These are phyloP conservation scores for Eutrema salsugineum DNA, from an alignment of 441 rosid genomes.

Conservation along the genomic window DNA sequence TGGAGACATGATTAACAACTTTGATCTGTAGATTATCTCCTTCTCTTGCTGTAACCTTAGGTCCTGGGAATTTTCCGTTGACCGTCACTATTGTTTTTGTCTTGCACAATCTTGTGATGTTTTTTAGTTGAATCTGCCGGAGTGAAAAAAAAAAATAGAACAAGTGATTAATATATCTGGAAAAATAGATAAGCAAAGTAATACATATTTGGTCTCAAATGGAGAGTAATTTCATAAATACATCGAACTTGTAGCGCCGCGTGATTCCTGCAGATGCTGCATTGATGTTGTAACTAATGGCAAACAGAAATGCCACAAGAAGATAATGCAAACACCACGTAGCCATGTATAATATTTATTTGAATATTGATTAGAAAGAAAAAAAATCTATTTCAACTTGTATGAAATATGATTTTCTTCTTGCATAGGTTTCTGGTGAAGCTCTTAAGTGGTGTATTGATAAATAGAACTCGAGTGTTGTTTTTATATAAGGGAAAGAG, in stretches of 20 bases:
- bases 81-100: slow-evolving; percentile 41
- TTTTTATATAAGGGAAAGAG: slow-evolving; percentile 11
- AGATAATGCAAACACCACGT: slow-evolving; percentile 17
- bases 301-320: slow-evolving; percentile 18
- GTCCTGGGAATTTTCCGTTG: slow-evolving; percentile 44
- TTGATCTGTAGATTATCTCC: slow-evolving; percentile 42
- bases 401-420: neutral
- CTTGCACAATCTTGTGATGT: slow-evolving; percentile 42
- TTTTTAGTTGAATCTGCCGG: slow-evolving; percentile 38
- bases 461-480: slow-evolving; percentile 6
- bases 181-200: neutral
- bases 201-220: neutral
- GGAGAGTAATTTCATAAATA: neutral
- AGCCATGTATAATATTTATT: slow-evolving; percentile 14
- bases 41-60: slow-evolving; percentile 41
- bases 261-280: slow-evolving; percentile 36
- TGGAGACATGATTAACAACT: slow-evolving; percentile 40
- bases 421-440: slow-evolving; percentile 4
- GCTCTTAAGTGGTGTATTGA: slow-evolving; percentile 7
- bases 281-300: slow-evolving; percentile 17
- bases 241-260: slow-evolving; percentile 44
- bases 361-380: neutral
- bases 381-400: too few relatives aligned
- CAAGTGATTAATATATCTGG: neutral
- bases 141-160: neutral